phyloP scores from a whole-genome alignment of 2,329 filamentous ascomycete genomes.

The Epichloe brachyelytri region DNA sequence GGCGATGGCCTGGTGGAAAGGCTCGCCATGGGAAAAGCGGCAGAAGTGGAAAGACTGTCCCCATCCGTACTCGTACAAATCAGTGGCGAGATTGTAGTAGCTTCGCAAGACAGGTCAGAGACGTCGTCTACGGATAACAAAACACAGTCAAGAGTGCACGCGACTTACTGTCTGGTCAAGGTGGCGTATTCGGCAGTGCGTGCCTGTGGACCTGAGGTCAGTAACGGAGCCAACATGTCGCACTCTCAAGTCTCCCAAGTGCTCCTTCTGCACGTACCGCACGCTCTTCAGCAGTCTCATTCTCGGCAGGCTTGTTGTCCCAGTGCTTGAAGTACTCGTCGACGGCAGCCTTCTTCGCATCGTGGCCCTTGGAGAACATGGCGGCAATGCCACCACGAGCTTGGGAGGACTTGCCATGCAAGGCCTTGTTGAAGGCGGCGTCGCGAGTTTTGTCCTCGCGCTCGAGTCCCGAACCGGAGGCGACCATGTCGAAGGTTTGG shows the following conservation, averaged over 20 bases:
- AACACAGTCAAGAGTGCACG: neutral
- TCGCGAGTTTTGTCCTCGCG: constrained; percentile 72
- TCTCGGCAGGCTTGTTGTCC: constrained; percentile 67
- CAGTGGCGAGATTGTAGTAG: constrained; percentile 96
- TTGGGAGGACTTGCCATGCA: constrained; percentile 63
- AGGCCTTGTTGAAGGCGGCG: constrained; percentile 79
- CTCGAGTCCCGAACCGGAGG: constrained; percentile 46
- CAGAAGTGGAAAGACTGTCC: constrained; percentile 96
- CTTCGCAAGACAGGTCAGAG: constrained; percentile 26
- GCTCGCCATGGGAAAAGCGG: constrained; percentile 76
- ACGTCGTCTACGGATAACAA: constrained; percentile 3
- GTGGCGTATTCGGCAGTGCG: constrained; percentile 84
- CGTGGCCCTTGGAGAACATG: constrained; percentile 68
- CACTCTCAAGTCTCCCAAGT: neutral
- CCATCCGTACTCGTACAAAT: constrained; percentile 96
- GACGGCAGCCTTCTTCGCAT: constrained; percentile 67
- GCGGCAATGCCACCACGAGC: constrained; percentile 63
- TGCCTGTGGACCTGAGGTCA: constrained; percentile 35
- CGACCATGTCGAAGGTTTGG: constrained; percentile 28
- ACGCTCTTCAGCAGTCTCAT: constrained; percentile 73
- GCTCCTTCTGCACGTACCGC: constrained; percentile 41
- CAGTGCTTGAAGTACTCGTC: constrained; percentile 96
- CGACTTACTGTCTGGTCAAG: constrained; percentile 75
- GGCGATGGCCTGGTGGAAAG: constrained; percentile 82
- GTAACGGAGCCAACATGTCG: neutral